phyloP scores from a whole-genome alignment of 768 basidiomycete genomes.

The Xanthoconium stramineum region DNA sequence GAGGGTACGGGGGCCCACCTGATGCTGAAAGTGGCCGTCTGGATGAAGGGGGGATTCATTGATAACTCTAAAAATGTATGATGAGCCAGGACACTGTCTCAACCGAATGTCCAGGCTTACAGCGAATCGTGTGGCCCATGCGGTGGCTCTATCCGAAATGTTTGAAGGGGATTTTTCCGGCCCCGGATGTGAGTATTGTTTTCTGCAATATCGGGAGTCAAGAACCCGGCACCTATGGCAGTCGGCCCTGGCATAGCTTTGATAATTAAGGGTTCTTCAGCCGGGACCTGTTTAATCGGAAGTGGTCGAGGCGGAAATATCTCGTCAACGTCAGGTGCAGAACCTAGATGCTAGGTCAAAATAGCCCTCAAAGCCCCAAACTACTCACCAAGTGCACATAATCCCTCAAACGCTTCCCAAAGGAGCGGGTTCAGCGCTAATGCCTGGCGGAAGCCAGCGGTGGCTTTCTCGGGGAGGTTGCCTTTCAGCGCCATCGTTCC shows the following conservation, averaged over 20 bases:
- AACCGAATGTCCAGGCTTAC: conserved; percentile 37
- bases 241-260: conserved; percentile 42
- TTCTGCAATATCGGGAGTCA: conserved; percentile 66
- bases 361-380: conserved; percentile 2
- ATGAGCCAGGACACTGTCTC: background rate
- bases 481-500: conserved; percentile 77
- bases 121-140: conserved; percentile 58
- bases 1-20: conserved; percentile 37
- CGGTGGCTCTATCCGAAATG: conserved; percentile 56
- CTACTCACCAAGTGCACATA: conserved; percentile 70
- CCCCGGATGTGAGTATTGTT: conserved; percentile 54
- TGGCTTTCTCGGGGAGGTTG: conserved; percentile 74
- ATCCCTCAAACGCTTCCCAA: conserved; percentile 91
- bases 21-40: conserved; percentile 58
- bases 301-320: conserved; percentile 63
- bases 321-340: conserved; percentile 67
- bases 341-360: conserved; percentile 43
- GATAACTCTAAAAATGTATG: conserved; percentile 41
- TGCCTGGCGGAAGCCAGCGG: conserved; percentile 65
- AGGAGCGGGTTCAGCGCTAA: conserved; percentile 72
- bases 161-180: conserved; percentile 51
- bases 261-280: conserved; percentile 47
- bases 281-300: conserved; percentile 51
- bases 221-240: conserved; percentile 69
- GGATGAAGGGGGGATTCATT: conserved; percentile 53